Conservation (phyloP, 2,329 filamentous ascomycete species). For the Fusarium paranaense region DNA sequence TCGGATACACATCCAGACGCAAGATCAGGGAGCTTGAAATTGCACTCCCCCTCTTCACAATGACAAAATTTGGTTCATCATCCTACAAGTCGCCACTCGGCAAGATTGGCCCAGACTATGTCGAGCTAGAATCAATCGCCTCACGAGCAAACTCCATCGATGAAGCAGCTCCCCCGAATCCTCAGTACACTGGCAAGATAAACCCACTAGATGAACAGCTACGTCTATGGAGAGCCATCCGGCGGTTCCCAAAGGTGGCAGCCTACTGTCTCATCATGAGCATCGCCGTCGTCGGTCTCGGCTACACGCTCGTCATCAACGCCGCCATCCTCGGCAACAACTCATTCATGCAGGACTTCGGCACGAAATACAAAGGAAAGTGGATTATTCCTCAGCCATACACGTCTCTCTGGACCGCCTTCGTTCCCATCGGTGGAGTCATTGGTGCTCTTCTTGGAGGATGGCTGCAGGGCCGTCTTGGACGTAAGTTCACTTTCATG, state of each 20-base stretch:
- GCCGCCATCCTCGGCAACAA: neutral
- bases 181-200: neutral
- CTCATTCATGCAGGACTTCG: neutral
- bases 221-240: neutral
- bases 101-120: neutral
- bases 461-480: slow-evolving; percentile 9
- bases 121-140: neutral
- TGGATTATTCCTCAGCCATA: slow-evolving; percentile 2
- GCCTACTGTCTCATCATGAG: neutral
- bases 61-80: neutral
- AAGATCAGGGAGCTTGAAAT: too few species aligned
- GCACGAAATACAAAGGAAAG: neutral
- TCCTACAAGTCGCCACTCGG: neutral
- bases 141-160: neutral
- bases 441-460: slow-evolving; percentile 2
- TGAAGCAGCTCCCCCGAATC: neutral
- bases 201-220: neutral
- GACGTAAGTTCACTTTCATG: slow-evolving; percentile 1
- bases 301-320: neutral
- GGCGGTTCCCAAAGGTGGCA: neutral
- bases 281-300: neutral
- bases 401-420: slow-evolving; percentile 7
- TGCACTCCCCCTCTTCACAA: neutral
- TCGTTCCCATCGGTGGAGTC: neutral
- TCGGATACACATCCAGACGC: neutral